These are phyloP conservation scores for Calonectria naviculata DNA, from an alignment of 2,329 filamentous ascomycete genomes.

Conservation along the genomic window DNA sequence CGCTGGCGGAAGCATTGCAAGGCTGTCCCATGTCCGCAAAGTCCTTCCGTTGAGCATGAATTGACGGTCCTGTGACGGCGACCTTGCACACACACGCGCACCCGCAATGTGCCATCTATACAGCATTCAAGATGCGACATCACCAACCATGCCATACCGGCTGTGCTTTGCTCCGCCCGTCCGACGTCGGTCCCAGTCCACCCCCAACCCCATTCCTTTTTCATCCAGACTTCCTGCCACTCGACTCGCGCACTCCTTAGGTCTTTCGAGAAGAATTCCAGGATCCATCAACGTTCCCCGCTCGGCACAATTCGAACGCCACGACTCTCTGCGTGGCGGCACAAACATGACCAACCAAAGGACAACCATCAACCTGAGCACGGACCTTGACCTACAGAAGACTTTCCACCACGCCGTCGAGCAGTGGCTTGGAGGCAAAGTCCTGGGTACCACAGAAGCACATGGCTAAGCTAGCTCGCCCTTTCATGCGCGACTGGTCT, in stretches of 20 bases:
- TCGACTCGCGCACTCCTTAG: slow-evolving; percentile 10
- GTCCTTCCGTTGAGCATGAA: slow-evolving; percentile 23
- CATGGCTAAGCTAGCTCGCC: not conserved
- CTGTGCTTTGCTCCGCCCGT: not conserved
- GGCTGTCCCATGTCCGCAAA: slow-evolving; percentile 17
- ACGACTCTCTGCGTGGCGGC: slow-evolving; percentile 23
- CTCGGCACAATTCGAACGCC: slow-evolving; percentile 34
- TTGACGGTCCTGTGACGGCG: slow-evolving; percentile 25
- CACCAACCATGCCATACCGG: not conserved
- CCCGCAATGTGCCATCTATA: not conserved
- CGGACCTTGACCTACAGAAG: slow-evolving; percentile 33
- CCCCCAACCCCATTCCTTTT: slow-evolving; percentile 2
- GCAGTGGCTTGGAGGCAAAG: slow-evolving; percentile 17
- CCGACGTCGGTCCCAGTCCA: not conserved
- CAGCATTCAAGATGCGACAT: slow-evolving; percentile 2
- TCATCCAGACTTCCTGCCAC: slow-evolving; percentile 13
- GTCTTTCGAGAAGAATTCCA: slow-evolving; percentile 33
- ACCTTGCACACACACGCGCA: not conserved
- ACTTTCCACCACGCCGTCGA: slow-evolving; percentile 16
- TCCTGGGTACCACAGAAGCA: slow-evolving; percentile 9
- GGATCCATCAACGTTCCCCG: slow-evolving; percentile 23
- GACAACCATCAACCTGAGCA: slow-evolving; percentile 27
- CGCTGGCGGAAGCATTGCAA: slow-evolving; percentile 22
- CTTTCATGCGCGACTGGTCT: slow-evolving; percentile 20
- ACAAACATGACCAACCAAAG: slow-evolving; percentile 18